A percentile compares a stretch with the other conserved stretches of the same genome.
Conservation (phyloP, 768 basidiomycete species). For the Pholiota microspora region DNA sequence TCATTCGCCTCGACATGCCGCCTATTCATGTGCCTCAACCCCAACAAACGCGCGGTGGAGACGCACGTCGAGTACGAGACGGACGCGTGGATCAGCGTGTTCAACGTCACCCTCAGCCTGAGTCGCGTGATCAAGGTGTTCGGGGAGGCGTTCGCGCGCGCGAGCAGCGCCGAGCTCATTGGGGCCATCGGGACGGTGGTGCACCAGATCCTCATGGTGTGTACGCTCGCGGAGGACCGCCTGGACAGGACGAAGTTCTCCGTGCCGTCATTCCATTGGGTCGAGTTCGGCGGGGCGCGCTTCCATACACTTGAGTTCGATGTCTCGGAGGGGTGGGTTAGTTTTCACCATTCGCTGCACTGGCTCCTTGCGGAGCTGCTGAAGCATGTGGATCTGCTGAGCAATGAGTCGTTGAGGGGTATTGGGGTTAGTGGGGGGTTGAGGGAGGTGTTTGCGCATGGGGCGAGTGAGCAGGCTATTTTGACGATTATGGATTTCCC, state of each 20-base stretch:
- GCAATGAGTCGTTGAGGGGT: conserved; percentile 48
- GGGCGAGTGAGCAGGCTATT: conserved; percentile 65
- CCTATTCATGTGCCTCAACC: conserved; percentile 92
- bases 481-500: conserved; percentile 86
- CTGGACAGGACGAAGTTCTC: conserved; percentile 66
- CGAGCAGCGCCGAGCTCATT: conserved; percentile 48
- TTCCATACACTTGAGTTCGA: conserved; percentile 77
- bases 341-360: conserved; percentile 90
- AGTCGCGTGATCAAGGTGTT: conserved; percentile 87
- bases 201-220: conserved; percentile 69
- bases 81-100: conserved; percentile 95
- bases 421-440: conserved; percentile 55
- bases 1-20: conserved; percentile 78
- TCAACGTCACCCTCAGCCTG: conserved; percentile 90
- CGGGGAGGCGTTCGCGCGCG: conserved; percentile 74
- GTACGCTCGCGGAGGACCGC: conserved; percentile 63
- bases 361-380: conserved; percentile 89
- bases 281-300: conserved; percentile 56
- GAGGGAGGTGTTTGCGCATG: conserved; percentile 57
- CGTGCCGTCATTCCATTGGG: conserved; percentile 60
- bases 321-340: conserved; percentile 78
- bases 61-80: conserved; percentile 95
- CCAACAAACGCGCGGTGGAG: conserved; percentile 78
- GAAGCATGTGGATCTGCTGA: conserved; percentile 75
- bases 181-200: conserved; percentile 67